Percentiles rank a stretch among this genome's conserved stretches.
These are phyloP conservation scores for Mycena epipterygia DNA, from an alignment of 768 basidiomycete genomes.

Conservation along the genomic window DNA sequence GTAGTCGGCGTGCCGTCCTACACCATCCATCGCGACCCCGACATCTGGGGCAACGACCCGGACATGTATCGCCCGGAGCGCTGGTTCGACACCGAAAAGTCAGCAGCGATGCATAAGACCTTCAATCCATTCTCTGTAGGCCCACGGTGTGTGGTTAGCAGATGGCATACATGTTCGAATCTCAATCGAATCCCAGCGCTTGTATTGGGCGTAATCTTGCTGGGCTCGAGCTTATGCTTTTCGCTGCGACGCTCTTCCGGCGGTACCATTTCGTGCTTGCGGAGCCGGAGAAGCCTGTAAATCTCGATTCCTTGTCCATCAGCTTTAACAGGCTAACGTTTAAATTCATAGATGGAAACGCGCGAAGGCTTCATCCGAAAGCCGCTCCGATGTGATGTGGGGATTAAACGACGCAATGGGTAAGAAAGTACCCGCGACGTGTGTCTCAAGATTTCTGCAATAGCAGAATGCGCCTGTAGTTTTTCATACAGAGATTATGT, in stretches of 20 bases:
- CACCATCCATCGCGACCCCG: slow-evolving; percentile 81
- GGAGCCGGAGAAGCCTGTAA: slow-evolving; percentile 69
- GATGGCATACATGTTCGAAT: slow-evolving; percentile 10
- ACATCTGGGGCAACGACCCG: slow-evolving; percentile 83
- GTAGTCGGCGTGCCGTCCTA: slow-evolving; percentile 86
- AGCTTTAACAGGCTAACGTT: slow-evolving; percentile 27
- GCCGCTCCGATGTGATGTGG: slow-evolving; percentile 78
- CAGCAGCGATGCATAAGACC: slow-evolving; percentile 72
- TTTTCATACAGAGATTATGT: too few relatives aligned
- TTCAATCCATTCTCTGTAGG: slow-evolving; percentile 91
- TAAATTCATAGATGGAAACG: slow-evolving; percentile 69
- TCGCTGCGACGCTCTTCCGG: slow-evolving; percentile 81
- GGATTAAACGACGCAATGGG: slow-evolving; percentile 75
- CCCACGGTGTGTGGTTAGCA: slow-evolving; percentile 69
- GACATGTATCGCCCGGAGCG: slow-evolving; percentile 85
- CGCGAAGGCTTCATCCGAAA: slow-evolving; percentile 91
- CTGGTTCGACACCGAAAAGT: slow-evolving; percentile 79
- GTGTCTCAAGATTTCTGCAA: too few relatives aligned
- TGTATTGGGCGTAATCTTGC: slow-evolving; percentile 90
- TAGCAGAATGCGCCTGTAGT: too few relatives aligned
- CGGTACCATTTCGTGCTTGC: slow-evolving; percentile 81
- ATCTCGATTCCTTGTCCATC: slow-evolving; percentile 40
- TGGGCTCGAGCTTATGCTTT: slow-evolving; percentile 80
- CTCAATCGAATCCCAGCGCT: slow-evolving; percentile 56
- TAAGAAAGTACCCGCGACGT: too few relatives aligned